Evolutionary conservation across 2,329 filamentous ascomycete species (phyloP), one percentile per base, ranked within the genome.

Genomic region (Elsinoe fawcettii): DNA sequence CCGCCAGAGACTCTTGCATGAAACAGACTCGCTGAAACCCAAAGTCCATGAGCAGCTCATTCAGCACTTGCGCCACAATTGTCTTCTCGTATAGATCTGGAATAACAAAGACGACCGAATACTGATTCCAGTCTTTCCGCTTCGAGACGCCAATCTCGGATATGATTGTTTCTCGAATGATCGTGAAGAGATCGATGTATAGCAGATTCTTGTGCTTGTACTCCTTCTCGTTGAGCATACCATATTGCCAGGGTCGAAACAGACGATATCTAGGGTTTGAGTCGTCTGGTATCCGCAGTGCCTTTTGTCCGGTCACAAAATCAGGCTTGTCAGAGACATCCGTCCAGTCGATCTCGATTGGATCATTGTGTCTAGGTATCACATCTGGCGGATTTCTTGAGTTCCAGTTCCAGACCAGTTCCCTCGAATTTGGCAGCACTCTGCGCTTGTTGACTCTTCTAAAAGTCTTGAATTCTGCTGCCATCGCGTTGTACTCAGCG

Each of bases 91-190:
- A 99, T 8, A 99, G 78, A 69, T 99, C 93, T 0, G 93, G 93
- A 47, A 99, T 95, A 61, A 99, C 85, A 66, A 97, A 90, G n/a
- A 96, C 91, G 65, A 90, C 96, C 66, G 88, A 93, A 72, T 96
- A 97, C 69, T 95, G 88, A 56, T 81, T 81, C 84, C 91, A 95
- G 54, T 92, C 85, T 65, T 86, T 87, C 66, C 87, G 87, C 61
- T 83, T 84, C 25, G 80, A 84, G 41, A 96, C 71, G 1, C 87
- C 88, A 7, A 97, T 78, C 66, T 97, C 90, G n/a, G 82, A 83
- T 62, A 86, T 86, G 65, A 99, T 86, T 1, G 90, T 88, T 62
- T 90, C 86, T 67, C 96, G 90, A 11, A 97, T 73, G 30, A 97
- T 86, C 11, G 86, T 83, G 64, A 93, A 88, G 58, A 97, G 86